Evolutionary conservation across 208 protist genomes (phyloP).

Genomic region (Herpetomonas samuelpessoai): DNA sequence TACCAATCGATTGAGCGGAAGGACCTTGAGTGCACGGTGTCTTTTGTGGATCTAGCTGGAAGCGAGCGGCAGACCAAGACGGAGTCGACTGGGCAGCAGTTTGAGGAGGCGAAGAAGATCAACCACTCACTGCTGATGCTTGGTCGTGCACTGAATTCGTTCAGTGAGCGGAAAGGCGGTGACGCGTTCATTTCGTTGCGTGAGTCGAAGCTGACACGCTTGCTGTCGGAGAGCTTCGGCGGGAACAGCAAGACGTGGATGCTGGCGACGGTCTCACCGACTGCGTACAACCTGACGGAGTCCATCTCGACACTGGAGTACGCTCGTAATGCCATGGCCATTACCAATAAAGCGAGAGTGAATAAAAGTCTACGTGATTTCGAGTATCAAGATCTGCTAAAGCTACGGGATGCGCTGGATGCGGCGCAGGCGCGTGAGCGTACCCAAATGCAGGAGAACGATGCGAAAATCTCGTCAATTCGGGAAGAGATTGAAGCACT

Average conservation of each 20-base stretch:
- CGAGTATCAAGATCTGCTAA: slow-evolving; percentile 29
- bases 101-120: slow-evolving; percentile 91
- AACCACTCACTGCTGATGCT: slow-evolving; percentile 87
- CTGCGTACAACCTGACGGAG: slow-evolving; percentile 76
- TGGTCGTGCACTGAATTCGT: slow-evolving; percentile 82
- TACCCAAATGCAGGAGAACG: slow-evolving; percentile 13
- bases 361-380: slow-evolving; percentile 25
- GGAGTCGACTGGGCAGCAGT: slow-evolving; percentile 64
- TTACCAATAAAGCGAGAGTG: slow-evolving; percentile 18
- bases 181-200: slow-evolving; percentile 76
- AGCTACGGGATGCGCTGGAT: slow-evolving; percentile 18
- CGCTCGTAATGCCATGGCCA: slow-evolving; percentile 75
- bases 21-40: slow-evolving; percentile 60
- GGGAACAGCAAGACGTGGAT: slow-evolving; percentile 93
- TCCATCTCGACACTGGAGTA: slow-evolving; percentile 82
- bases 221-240: slow-evolving; percentile 89
- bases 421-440: slow-evolving; percentile 17
- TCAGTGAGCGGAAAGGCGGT: slow-evolving; percentile 62
- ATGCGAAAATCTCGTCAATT: slow-evolving; percentile 10
- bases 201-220: slow-evolving; percentile 87
- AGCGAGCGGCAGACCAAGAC: slow-evolving; percentile 86
- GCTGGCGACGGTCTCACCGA: slow-evolving; percentile 87
- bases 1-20: slow-evolving; percentile 44
- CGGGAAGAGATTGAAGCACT: slow-evolving; percentile 21
- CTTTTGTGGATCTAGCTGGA: slow-evolving; percentile 79